Percentiles rank a stretch among this genome's conserved stretches.
phyloP scores from a whole-genome alignment of 257 asterid genomes.

The Gynochthodes officinalis region DNA sequence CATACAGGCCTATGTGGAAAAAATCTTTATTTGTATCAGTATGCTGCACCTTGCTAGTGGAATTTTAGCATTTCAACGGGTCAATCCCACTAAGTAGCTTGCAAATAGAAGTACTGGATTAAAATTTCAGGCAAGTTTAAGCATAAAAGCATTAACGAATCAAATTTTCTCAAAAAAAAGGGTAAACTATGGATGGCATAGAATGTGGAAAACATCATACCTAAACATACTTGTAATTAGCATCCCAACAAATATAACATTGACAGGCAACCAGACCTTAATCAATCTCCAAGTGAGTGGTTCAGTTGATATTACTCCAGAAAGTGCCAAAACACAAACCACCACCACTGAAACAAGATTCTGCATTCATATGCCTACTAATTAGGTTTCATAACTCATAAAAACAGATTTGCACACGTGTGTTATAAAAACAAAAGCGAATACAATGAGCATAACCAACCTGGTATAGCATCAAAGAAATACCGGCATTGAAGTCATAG shows the following conservation, averaged over 20 bases:
- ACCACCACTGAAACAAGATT: conserved; percentile 72
- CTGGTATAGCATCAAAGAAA: conserved; percentile 95
- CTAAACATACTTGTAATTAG: conserved; percentile 95
- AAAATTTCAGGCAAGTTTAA: background rate
- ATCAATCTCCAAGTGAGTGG: conserved; percentile 90
- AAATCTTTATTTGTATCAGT: background rate
- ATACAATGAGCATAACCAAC: conserved; percentile 28
- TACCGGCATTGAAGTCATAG: conserved; percentile 83
- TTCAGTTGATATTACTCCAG: conserved; percentile 71
- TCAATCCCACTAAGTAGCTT: conserved; percentile 4
- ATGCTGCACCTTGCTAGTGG: background rate
- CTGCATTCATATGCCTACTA: conserved; percentile 43
- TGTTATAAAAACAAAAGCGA: conserved; percentile 1
- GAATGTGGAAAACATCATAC: conserved; percentile 35
- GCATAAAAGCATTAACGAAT: background rate
- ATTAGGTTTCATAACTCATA: background rate
- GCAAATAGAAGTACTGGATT: background rate
- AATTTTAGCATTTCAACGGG: background rate
- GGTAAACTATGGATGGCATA: background rate
- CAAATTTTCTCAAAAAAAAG: background rate
- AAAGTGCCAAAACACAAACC: conserved; percentile 53
- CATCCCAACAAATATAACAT: conserved; percentile 92
- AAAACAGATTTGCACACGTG: background rate
- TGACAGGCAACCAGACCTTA: conserved; percentile 93
- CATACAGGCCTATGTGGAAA: background rate